Evolutionary conservation across 2,329 filamentous ascomycete genomes (phyloP), one percentile per base, ranked within the genome.

Genomic region (Podosphaera leucotricha): DNA sequence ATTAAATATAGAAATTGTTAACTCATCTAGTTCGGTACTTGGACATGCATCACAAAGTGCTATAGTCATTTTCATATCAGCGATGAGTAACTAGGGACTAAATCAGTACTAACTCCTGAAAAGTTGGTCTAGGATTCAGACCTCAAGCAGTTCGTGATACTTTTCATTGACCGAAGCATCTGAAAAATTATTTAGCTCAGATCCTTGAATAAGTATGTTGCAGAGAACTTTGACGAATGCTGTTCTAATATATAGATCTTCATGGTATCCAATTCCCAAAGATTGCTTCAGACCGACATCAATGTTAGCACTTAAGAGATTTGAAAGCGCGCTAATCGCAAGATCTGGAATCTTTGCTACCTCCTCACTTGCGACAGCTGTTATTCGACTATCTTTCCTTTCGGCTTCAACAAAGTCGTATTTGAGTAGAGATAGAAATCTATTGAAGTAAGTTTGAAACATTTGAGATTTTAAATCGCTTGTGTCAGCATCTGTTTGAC

Each of bases 281-380:
- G 75, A 79, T 54, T 79, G 74, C 54, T 80, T 80, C 41, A 80
- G 59, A 2, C 76, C 76, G 33, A 80, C 75, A 51, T 80, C 76
- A 26, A 80, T 77, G 49, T 80, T 80, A 2, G 76, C 75, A 52
- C 75, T 79, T 6, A 80, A 60, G 1, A 80, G 64, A 50, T 80
- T 80, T 1, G 75, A 80, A 11, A 80, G 60, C 13, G 78, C 77
- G 10, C 67, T 72, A 48, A 80, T 80, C 3, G 75, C 70, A 26
- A 80, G 62, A 48, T 79, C 75, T 3, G 73, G 68, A 26, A 66
- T 68, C 1, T 70, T 68, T 13, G 65, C 60, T 11, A 62, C 58
- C 41, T 77, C 73, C 36, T 77, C 72, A 39, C 67, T 65, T 33
- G 58, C 55, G 2, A 60, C 49, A 3, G 62, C 53, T n/a, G 60